Base-by-base conservation (phyloP, 179 eudicot genomes). In the Monotropa hypopitys region DNA sequence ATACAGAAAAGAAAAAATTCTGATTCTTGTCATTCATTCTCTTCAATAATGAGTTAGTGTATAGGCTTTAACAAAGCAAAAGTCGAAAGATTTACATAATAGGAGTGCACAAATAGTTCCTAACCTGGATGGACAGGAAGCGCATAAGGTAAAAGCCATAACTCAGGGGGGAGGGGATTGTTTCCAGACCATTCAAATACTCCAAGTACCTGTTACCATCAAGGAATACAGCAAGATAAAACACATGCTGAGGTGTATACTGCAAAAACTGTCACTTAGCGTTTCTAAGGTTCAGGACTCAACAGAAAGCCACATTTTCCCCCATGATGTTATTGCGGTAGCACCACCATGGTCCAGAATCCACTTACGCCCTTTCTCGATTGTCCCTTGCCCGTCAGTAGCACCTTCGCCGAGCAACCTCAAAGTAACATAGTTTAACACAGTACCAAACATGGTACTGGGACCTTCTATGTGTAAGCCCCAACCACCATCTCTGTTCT, bases 401-500 rank as follows among this genome's bases (percentile, higher is more conserved):
- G 88, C 80, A 78, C 84, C 94, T 85, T 94, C 94, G 20, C 96
- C 98, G 72, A 94, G 96, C 87, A 94, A 86, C 80, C 98, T 84
- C 81, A 94, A 80, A 70, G 96, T 89, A 74, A 94, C 89, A 83
- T 94, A 94, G 46, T 85, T 89, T 86, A 94, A 77, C 70, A 75
- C 91, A 72, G 91, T 87, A 77, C 98, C 97, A 84, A 94, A 92
- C 98, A 94, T 94, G 80, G 96, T 92, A 77, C 96, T 92, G 28
- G 83, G 89, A 13, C 98, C 97, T 81, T 94, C 97, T 79, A 92
- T 94, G 83, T 94, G 98, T 83, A 94, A 84, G 67, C 97, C 98
- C 98, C 98, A 94, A 16, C 98, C 98, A 79, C 98, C 98, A 89
- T 94, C 98, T 78, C 57, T 79, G 85, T 92, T 94, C 98, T 94